phyloP scores from a whole-genome alignment of 768 basidiomycete genomes.

The Macrolepiota dolichaula region DNA sequence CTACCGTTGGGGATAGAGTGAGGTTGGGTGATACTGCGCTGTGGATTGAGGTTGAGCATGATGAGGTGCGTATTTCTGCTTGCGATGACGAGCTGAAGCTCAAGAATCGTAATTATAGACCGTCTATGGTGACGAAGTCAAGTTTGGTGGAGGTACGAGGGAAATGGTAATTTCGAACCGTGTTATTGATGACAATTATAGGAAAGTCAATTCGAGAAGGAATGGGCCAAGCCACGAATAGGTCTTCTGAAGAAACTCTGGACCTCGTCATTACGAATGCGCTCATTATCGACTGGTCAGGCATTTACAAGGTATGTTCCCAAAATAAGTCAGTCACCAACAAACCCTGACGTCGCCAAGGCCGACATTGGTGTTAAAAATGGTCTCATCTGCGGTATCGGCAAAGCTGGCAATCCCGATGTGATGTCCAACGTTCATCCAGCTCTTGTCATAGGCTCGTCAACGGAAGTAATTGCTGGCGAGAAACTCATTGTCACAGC shows the following conservation, averaged over 20 bases:
- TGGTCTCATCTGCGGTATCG: conserved; percentile 81
- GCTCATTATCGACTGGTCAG: conserved; percentile 90
- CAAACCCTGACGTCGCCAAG: conserved; percentile 31
- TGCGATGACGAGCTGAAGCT: neutral
- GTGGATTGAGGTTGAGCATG: conserved; percentile 91
- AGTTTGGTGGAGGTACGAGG: conserved; percentile 86
- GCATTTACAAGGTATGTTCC: conserved; percentile 82
- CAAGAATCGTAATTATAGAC: conserved; percentile 51
- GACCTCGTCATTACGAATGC: conserved; percentile 97
- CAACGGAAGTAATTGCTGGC: conserved; percentile 94
- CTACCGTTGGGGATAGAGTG: conserved; percentile 87
- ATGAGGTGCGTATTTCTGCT: conserved; percentile 47
- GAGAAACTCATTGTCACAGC: conserved; percentile 94
- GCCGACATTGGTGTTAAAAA: conserved; percentile 92
- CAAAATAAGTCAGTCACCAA: neutral
- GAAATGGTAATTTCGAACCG: neutral
- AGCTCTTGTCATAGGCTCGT: conserved; percentile 77
- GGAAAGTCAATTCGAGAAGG: conserved; percentile 95
- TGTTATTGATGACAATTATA: conserved; percentile 24
- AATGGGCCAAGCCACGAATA: conserved; percentile 88
- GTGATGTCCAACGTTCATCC: conserved; percentile 79
- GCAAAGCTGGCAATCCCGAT: conserved; percentile 98
- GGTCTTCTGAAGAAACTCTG: conserved; percentile 61
- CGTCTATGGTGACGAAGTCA: conserved; percentile 93
- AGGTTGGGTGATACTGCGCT: conserved; percentile 85